phyloP scores from a whole-genome alignment of 2,329 filamentous ascomycete genomes.

The Monosporascus sp. region DNA sequence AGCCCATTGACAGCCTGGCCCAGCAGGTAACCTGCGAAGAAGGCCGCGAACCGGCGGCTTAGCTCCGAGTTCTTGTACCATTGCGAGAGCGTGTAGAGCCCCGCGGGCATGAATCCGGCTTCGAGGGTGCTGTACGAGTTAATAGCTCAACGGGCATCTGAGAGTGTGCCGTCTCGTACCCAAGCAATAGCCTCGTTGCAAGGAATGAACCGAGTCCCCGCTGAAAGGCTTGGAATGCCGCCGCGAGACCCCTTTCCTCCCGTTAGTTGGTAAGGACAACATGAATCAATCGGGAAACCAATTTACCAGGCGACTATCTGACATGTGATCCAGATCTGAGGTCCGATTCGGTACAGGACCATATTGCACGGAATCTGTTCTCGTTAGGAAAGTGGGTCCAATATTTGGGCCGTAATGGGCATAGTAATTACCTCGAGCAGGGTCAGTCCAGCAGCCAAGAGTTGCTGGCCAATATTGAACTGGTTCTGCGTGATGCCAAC shows the following conservation, averaged over 20 bases:
- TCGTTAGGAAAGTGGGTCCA: conserved; percentile 31
- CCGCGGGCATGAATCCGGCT: conserved; percentile 35
- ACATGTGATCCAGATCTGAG: conserved; percentile 39
- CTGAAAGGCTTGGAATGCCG: conserved; percentile 32
- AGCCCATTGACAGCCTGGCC: conserved; percentile 28
- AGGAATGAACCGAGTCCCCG: conserved; percentile 19
- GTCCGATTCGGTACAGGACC: conserved; percentile 40
- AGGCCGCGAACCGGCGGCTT: conserved; percentile 33
- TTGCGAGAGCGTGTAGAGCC: conserved; percentile 31
- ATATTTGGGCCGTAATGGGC: conserved; percentile 32
- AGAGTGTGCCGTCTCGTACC: conserved; percentile 21
- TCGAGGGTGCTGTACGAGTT: conserved; percentile 32
- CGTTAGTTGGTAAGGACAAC: conserved; percentile 9
- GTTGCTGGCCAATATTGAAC: not conserved
- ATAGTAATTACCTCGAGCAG: conserved; percentile 38
- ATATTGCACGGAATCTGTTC: conserved; percentile 40
- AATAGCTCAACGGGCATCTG: conserved; percentile 29
- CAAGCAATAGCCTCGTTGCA: conserved; percentile 9
- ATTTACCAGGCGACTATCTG: conserved; percentile 37
- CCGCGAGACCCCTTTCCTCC: not conserved
- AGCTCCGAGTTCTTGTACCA: conserved; percentile 38
- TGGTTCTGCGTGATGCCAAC: not conserved
- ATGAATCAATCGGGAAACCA: conserved; percentile 21
- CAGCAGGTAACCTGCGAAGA: conserved; percentile 37
- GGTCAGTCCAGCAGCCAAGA: not conserved